Evolutionary conservation across 306 rosid species (phyloP), one percentile per base, ranked within the genome.

Genomic region (Cucumis hystrix): DNA sequence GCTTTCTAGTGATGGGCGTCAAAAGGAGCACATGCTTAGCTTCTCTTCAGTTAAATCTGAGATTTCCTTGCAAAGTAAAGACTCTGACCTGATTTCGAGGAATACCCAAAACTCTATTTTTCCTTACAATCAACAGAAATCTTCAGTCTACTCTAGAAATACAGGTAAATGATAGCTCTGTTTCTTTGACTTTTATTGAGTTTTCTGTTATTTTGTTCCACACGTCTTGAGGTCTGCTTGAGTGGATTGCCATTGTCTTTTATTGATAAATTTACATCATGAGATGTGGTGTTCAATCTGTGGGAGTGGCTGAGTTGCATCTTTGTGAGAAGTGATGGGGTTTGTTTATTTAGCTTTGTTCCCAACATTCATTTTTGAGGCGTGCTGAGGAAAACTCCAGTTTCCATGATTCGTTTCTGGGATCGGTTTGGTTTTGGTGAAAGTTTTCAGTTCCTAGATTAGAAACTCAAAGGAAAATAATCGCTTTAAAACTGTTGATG

Each of bases 11-110:
- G 77, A 55, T 55, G 84, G 79, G 14, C 75, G 79, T 20, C 83
- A 74, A 40, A 83, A 81, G 67, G 90, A 81, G 78, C 90, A 80
- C 37, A 83, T 83, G 90, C 88, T 85, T n/a, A 85, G 88, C 85
- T 87, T 87, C 84, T 81, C 90, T 72, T 72, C 85, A 35, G 41
- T 23, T 58, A 82, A 82, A 78, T 67, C 90, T 49, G 83, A 80
- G 21, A 78, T 77, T 71, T 43, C 55, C 23, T 78, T 80, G 78
- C 80, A 59, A 15, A 52, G 20, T 55, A 83, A 81, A 74, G 83
- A 83, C 45, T 75, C 81, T 76, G 76, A 74, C 6, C 30, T 68
- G 13, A 49, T 40, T 28, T 63, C 65, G 4, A 77, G 77, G 10
- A 33, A 7, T 76, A 41, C 61, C 51, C 82, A 78, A 18, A 35